Evolutionary conservation across 1,284 basidiomycete species (phyloP).

Genomic region (Trametes polyzona): DNA sequence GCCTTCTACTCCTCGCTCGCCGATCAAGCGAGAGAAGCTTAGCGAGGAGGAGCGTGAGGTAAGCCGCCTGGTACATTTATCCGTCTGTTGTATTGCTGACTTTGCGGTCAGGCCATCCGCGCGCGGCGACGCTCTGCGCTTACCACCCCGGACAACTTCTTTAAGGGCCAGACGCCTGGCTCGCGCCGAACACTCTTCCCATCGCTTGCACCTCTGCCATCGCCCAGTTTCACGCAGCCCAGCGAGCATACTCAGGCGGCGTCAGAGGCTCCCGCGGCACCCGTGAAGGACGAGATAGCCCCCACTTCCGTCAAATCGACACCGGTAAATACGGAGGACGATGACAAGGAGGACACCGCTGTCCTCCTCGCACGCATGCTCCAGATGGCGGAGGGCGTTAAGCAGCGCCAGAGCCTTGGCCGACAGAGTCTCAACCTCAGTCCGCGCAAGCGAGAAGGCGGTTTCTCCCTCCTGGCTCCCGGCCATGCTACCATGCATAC

Average conservation of each 20-base stretch:
- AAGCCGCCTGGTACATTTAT: not conserved
- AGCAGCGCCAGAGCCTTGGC: constrained; percentile 53
- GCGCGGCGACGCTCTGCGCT: constrained; percentile 62
- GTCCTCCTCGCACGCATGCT: constrained; percentile 63
- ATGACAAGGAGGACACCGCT: constrained; percentile 49
- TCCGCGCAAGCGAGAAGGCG: constrained; percentile 29
- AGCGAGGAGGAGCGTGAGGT: constrained; percentile 58
- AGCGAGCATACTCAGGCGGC: constrained; percentile 5
- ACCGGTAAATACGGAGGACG: constrained; percentile 30
- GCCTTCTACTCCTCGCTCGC: constrained; percentile 13
- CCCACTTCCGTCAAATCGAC: constrained; percentile 8
- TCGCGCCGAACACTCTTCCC: constrained; percentile 30
- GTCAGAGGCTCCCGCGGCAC: constrained; percentile 1
- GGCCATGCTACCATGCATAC: constrained; percentile 19
- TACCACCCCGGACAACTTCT: constrained; percentile 53
- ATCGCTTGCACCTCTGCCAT: constrained; percentile 15
- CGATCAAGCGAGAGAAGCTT: constrained; percentile 35
- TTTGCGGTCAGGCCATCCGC: constrained; percentile 51
- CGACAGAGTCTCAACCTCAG: constrained; percentile 23
- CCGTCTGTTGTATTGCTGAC: not conserved
- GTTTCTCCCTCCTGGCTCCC: constrained; percentile 38
- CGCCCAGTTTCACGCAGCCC: constrained; percentile 21
- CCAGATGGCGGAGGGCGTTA: constrained; percentile 63
- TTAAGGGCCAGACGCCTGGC: constrained; percentile 55
- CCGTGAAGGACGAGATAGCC: constrained; percentile 12